Evolutionary conservation across 345 rosid species (phyloP).

Genomic region (Arabidopsis arenosa): DNA sequence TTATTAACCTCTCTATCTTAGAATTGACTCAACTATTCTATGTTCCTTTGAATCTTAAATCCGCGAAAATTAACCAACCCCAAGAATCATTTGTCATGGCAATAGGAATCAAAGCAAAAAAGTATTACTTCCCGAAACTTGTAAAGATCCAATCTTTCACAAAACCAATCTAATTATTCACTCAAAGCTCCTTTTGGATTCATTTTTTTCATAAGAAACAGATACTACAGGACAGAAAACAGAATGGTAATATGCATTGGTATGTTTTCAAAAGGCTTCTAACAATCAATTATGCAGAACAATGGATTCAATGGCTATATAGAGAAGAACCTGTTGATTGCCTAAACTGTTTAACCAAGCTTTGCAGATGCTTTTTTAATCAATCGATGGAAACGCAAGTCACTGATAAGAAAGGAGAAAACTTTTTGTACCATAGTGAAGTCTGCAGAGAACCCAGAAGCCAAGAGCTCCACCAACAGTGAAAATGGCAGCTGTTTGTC

Average conservation of each 20-base stretch:
- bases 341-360: constrained; percentile 1
- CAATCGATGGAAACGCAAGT: not conserved
- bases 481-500: constrained; percentile 79
- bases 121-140: not conserved
- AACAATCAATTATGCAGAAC: not conserved
- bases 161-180: constrained; percentile 5
- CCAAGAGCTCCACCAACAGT: constrained; percentile 79
- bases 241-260: too few species aligned
- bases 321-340: not conserved
- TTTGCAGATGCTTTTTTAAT: not conserved
- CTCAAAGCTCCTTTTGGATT: not conserved
- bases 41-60: not conserved
- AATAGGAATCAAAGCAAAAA: not conserved
- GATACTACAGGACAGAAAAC: not conserved
- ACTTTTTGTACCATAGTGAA: constrained; percentile 65
- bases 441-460: constrained; percentile 84
- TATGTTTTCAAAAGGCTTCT: not conserved
- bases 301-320: not conserved
- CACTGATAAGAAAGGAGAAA: constrained; percentile 11
- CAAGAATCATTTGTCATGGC: not conserved
- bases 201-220: not conserved
- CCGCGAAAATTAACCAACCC: not conserved
- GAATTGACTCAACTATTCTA: constrained; percentile 3
- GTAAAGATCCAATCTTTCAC: constrained; percentile 6
- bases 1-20: not conserved